phyloP scores from a whole-genome alignment of 2,329 filamentous ascomycete species.

The Talaromyces sp. region DNA sequence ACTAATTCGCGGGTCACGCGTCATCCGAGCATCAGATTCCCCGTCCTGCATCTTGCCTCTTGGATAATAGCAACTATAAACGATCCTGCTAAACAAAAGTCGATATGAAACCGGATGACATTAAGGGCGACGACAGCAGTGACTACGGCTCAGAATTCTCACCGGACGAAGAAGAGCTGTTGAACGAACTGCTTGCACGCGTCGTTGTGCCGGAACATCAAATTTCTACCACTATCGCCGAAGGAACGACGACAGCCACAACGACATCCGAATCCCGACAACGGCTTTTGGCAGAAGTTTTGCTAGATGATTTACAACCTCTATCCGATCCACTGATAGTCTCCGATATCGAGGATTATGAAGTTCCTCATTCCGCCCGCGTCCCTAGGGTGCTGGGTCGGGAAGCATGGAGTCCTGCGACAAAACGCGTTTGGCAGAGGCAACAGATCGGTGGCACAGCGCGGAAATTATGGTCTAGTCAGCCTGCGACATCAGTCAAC shows the following conservation, averaged over 20 bases:
- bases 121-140: constrained; percentile 34
- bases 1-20: constrained; percentile 8
- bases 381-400: constrained; percentile 42
- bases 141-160: constrained; percentile 64
- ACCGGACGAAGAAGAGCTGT: constrained; percentile 52
- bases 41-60: neutral
- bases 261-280: constrained; percentile 14
- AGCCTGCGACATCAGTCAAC: constrained; percentile 24
- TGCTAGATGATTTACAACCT: constrained; percentile 21
- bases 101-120: neutral
- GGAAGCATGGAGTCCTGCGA: constrained; percentile 34
- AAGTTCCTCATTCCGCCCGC: constrained; percentile 33
- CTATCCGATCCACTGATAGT: constrained; percentile 25
- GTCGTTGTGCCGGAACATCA: constrained; percentile 27
- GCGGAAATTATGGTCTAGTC: constrained; percentile 23
- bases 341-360: constrained; percentile 45
- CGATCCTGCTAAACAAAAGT: neutral
- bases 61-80: neutral
- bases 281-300: constrained; percentile 19
- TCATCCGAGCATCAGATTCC: constrained; percentile 4
- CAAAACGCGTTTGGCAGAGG: constrained; percentile 21
- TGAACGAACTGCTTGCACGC: constrained; percentile 51
- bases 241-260: constrained; percentile 22
- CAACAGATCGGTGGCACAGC: constrained; percentile 18
- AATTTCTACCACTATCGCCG: constrained; percentile 13